phyloP scores from a whole-genome alignment of 768 basidiomycete species.

The Podaxis sp. region DNA sequence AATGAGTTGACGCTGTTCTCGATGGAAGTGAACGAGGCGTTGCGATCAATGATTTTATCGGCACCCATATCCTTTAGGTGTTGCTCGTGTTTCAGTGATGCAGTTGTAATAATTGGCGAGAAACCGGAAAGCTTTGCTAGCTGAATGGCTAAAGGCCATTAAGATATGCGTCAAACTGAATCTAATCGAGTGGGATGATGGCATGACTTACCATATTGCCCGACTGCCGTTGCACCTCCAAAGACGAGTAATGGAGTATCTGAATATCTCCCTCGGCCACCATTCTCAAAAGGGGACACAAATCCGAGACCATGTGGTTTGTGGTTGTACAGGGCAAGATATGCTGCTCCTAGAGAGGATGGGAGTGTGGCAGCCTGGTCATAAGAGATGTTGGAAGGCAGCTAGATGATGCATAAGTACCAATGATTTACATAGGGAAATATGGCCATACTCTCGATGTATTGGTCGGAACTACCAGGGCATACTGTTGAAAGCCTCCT shows the following conservation, averaged over 20 bases:
- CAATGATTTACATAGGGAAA: not conserved
- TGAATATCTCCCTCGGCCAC: constrained; percentile 28
- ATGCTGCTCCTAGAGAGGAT: constrained; percentile 37
- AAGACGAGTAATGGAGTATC: constrained; percentile 30
- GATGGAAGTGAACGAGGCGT: not conserved
- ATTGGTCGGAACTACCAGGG: constrained; percentile 32
- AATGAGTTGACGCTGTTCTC: constrained; percentile 1
- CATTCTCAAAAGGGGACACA: constrained; percentile 23
- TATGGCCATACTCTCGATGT: constrained; percentile 30
- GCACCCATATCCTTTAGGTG: constrained; percentile 35
- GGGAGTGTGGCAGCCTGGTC: constrained; percentile 44
- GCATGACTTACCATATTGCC: constrained; percentile 24
- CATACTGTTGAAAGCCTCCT: constrained; percentile 42
- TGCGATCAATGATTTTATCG: constrained; percentile 35
- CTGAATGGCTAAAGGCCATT: constrained; percentile 33
- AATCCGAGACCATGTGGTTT: constrained; percentile 26
- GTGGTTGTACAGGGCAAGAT: constrained; percentile 32
- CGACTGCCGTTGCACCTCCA: constrained; percentile 29
- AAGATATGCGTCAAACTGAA: constrained; percentile 19
- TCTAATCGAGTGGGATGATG: constrained; percentile 18
- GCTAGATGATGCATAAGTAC: constrained; percentile 20
- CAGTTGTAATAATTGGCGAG: constrained; percentile 39
- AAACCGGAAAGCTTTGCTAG: constrained; percentile 40
- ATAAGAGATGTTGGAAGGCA: constrained; percentile 37
- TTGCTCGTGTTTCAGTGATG: constrained; percentile 27